Percentiles rank a stretch among this genome's conserved stretches.
phyloP scores from a whole-genome alignment of 164 flowering plant species.

The Brasenia schreberi region DNA sequence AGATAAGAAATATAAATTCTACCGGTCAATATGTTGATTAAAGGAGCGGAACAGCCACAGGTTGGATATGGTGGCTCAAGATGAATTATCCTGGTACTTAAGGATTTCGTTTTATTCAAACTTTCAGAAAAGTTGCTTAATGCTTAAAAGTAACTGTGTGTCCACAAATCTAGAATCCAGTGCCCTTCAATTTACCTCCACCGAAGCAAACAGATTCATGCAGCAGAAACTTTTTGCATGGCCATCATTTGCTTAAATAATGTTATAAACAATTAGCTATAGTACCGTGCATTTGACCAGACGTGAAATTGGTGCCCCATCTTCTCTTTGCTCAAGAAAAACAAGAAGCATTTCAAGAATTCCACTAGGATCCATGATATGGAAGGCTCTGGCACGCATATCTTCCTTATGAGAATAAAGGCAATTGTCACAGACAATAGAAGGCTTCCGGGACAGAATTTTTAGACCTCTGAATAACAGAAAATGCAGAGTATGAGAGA shows the following conservation, averaged over 20 bases:
- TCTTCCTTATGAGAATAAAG: slow-evolving; percentile 57
- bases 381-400: slow-evolving; percentile 79
- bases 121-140: neutral
- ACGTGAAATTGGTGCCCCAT: slow-evolving; percentile 16
- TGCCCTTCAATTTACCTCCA: neutral
- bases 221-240: neutral
- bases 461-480: slow-evolving; percentile 53
- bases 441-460: slow-evolving; percentile 79
- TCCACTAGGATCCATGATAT: slow-evolving; percentile 82
- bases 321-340: slow-evolving; percentile 76
- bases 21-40: too few relatives aligned
- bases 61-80: too few relatives aligned
- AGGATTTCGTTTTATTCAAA: neutral
- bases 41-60: too few relatives aligned
- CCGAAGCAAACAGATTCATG: neutral
- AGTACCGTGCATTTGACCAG: slow-evolving; percentile 29
- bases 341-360: slow-evolving; percentile 66
- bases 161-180: too few relatives aligned
- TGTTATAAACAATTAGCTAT: neutral
- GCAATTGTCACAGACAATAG: slow-evolving; percentile 90
- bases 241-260: neutral
- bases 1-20: too few relatives aligned
- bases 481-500: neutral
- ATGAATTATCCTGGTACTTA: too few relatives aligned
- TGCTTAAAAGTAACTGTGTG: too few relatives aligned